Evolutionary conservation across 805 yeast genomes (phyloP), one percentile per base, ranked within the genome.

Genomic region (Starmerella floris): DNA sequence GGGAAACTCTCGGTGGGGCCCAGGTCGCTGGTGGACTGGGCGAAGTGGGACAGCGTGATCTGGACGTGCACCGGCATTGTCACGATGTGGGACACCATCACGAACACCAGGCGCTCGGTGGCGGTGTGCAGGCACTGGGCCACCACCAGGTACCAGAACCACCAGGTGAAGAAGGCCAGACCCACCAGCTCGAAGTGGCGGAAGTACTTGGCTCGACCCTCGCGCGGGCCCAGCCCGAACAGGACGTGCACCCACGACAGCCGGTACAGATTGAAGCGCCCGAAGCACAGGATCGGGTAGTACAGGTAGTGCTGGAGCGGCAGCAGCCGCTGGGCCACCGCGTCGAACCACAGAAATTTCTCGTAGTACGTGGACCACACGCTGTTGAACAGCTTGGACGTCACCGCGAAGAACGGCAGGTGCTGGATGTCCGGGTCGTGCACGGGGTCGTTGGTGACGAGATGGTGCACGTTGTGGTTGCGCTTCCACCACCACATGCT

Each of bases 401-500:
- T 77, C 17, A 84, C 93, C 2, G 94, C 93, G 58, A 84, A 84
- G 54, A 84, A 84, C 1, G 95, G 95, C 49, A 84, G 60, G 62
- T 84, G 95, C 61, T 84, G 95, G 57, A 84, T 85, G 62, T 84
- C 95, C 0, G 95, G 95, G 55, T 84, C 95, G 57, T 85, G 94
- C 2, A 80, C 79, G 0, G 95, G 95, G 56, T 84, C 94, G 60
- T 84, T 84, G n/a, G 95, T 81, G 42, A 84, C 70, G 40, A 84
- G 63, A 58, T 84, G 95, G 61, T 84, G 95, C n/a, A 84, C 93
- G 58, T 84, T 84, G 62, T 84, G 95, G 60, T 82, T 84, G 40
- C 87, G 68, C 54, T 84, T 85, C 95, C 95, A 84, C 95, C 95
- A 84, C 2, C 94, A 94, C 19, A 83, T 57, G 36, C 94, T 81